A percentile compares a stretch with the other conserved stretches of the same genome.
phyloP scores from a whole-genome alignment of 176 grass and related monocot species.

The Cocos nucifera region DNA sequence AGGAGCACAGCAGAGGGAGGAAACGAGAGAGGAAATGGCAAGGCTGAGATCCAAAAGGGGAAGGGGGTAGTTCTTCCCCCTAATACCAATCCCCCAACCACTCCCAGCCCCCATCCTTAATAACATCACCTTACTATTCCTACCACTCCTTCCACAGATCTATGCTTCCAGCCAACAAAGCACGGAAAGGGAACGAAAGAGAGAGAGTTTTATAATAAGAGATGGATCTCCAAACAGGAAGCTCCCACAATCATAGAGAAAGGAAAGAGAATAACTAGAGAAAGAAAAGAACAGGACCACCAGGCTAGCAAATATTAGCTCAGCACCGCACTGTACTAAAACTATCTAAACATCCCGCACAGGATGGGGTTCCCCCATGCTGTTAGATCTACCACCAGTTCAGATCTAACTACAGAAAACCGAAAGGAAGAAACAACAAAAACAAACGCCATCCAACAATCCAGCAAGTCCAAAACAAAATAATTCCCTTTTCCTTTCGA shows the following conservation, averaged over 20 bases:
- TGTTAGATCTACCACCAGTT: slow-evolving; percentile 6
- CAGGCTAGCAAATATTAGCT: slow-evolving; percentile 30
- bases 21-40: slow-evolving; percentile 10
- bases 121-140: slow-evolving; percentile 2
- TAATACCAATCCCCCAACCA: slow-evolving; percentile 4
- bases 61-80: not conserved
- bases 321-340: slow-evolving; percentile 37
- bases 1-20: slow-evolving; percentile 1
- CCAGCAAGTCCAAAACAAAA: too few species aligned
- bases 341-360: slow-evolving; percentile 49
- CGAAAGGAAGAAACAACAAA: slow-evolving; percentile 1
- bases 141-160: slow-evolving; percentile 24
- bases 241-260: slow-evolving; percentile 17
- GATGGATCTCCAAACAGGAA: not conserved
- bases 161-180: slow-evolving; percentile 28
- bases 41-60: slow-evolving; percentile 14
- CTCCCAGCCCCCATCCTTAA: too few species aligned
- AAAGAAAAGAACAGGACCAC: slow-evolving; percentile 44
- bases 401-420: slow-evolving; percentile 33
- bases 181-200: slow-evolving; percentile 15
- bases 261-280: slow-evolving; percentile 41
- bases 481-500: too few species aligned
- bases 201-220: slow-evolving; percentile 2
- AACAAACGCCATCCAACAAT: too few species aligned
- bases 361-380: too few species aligned